Base-by-base conservation (phyloP, 2,329 filamentous ascomycete species). In the Colletotrichum echinochloae region DNA sequence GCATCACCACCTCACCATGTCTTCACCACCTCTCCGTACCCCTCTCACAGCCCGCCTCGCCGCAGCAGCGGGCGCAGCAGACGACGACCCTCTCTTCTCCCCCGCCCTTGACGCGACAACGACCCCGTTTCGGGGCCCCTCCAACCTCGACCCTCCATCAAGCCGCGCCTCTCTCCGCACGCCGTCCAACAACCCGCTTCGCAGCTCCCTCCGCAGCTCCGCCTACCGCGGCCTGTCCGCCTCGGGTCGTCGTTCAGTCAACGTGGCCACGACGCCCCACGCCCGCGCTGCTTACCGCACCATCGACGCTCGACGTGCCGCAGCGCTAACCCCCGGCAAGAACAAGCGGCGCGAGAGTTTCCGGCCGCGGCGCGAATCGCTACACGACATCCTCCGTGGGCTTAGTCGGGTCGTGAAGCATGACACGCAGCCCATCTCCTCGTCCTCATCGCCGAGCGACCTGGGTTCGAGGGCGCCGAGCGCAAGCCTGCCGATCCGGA, bases 251-350 rank as follows among this genome's bases (percentile, higher is more conserved):
- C 80, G 79, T 57, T 79, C 78, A 72, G 82, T 83, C 77, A 81
- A 82, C 16, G 81, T 84, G 3, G 81, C 82, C 16, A 81, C 84
- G 4, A 91, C 89, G 23, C 89, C 89, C 0, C 89, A 91, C 76
- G 88, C 86, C 56, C 86, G 86, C 74, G 89, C 89, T 14, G 89
- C 89, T 52, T 85, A 85, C 57, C 83, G 87, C 55, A 85, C 88
- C 39, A 83, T 91, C 62, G 85, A 90, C 73, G 84, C 86, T 72
- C 87, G 89, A 6, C 86, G 89, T 51, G 85, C 86, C 3, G 87
- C 87, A 56, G 81, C 89, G 57, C 85, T 90, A 72, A 91, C 89
- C 0, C 89, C 89, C 0, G 88, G 88, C 23, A 86, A 86, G 72
- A 85, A 85, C 63, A 84, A 70, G 39, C 66, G 87, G 26, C 83